Percentiles rank a stretch among this genome's conserved stretches.
These are phyloP conservation scores for Aspergillus quadricinctus DNA, from an alignment of 2,329 filamentous ascomycete species.

Conservation along the genomic window DNA sequence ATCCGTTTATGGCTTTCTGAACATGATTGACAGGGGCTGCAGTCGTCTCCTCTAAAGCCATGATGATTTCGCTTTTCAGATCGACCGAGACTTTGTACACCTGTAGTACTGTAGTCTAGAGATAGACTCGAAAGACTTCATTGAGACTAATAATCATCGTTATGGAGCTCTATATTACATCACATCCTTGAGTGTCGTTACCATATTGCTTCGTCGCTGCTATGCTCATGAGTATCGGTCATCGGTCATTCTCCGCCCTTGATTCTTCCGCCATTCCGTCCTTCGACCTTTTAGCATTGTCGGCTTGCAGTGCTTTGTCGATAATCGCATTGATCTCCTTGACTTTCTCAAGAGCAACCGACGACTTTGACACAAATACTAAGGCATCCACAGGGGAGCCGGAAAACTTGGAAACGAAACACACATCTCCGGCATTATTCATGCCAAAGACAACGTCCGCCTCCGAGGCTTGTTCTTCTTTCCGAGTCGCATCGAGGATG, in stretches of 20 bases:
- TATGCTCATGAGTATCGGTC: constrained; percentile 24
- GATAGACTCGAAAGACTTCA: neutral
- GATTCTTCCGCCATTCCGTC: constrained; percentile 78
- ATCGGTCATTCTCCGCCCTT: constrained; percentile 79
- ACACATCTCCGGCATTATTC: constrained; percentile 86
- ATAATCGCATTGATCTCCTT: constrained; percentile 74
- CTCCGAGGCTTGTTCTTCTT: constrained; percentile 53
- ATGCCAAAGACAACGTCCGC: constrained; percentile 74
- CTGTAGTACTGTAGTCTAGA: neutral
- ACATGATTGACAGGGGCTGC: neutral
- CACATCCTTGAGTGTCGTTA: neutral
- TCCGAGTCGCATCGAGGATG: constrained; percentile 44
- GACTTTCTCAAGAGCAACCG: constrained; percentile 69
- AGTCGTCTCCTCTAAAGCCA: neutral
- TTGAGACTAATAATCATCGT: neutral
- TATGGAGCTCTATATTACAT: constrained; percentile 2
- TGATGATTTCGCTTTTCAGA: no score
- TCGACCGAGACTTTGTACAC: neutral
- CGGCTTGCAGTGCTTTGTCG: constrained; percentile 68
- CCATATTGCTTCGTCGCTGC: neutral
- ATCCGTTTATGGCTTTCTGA: neutral
- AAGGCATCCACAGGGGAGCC: constrained; percentile 78
- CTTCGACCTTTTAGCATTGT: constrained; percentile 58
- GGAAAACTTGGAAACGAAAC: constrained; percentile 85
- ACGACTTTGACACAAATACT: constrained; percentile 70